These are phyloP conservation scores for Suhomyces wounanorum DNA, from an alignment of 1,139 yeast species.

Conservation along the genomic window DNA sequence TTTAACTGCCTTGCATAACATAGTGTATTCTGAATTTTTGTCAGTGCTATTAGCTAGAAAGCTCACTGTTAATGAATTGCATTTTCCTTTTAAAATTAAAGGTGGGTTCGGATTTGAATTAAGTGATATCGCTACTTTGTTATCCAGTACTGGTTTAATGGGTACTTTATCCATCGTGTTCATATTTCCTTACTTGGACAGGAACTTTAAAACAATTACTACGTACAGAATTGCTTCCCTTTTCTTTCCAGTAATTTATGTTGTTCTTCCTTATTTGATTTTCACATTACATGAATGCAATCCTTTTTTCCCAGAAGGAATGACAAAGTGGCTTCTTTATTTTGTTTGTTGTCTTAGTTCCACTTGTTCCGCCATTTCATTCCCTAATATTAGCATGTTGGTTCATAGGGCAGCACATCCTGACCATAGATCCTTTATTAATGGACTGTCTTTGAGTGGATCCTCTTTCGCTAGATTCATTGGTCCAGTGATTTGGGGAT, in stretches of 20 bases:
- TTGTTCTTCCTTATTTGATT: constrained; percentile 24
- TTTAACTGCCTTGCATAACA: constrained; percentile 20
- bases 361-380: constrained; percentile 27
- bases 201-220: constrained; percentile 23
- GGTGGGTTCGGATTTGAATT: constrained; percentile 28
- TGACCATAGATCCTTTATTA: constrained; percentile 51
- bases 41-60: constrained; percentile 27
- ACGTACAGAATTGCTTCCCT: constrained; percentile 25
- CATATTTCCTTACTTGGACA: constrained; percentile 28
- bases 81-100: constrained; percentile 23
- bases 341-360: constrained; percentile 23
- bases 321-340: constrained; percentile 15
- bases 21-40: constrained; percentile 26
- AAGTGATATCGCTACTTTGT: constrained; percentile 25
- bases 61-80: constrained; percentile 14
- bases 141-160: constrained; percentile 29
- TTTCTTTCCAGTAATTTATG: constrained; percentile 26
- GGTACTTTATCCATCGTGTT: constrained; percentile 27
- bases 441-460: constrained; percentile 51
- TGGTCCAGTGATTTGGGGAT: constrained; percentile 64
- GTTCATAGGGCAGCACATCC: constrained; percentile 52
- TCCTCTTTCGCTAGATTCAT: constrained; percentile 57
- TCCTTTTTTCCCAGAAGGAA: constrained; percentile 18
- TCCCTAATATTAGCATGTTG: constrained; percentile 46
- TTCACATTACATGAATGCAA: constrained; percentile 24